A percentile compares a stretch with the other conserved stretches of the same genome.
Evolutionary conservation across 495 filamentous ascomycete species (phyloP).

Genomic region (Trichoderma reesei): DNA sequence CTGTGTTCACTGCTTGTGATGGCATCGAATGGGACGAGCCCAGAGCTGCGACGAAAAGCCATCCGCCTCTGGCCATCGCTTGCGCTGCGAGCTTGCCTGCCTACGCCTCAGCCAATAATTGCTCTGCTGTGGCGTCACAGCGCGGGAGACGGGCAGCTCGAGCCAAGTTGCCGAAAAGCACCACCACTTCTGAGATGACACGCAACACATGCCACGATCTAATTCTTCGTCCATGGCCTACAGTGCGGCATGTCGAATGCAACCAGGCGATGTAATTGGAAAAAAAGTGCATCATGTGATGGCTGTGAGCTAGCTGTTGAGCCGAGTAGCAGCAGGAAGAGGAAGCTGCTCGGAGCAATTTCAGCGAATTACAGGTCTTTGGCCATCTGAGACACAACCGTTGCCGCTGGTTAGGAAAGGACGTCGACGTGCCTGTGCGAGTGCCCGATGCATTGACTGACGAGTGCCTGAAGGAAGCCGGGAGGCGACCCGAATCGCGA

Average conservation of each 20-base stretch:
- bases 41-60: too few species aligned
- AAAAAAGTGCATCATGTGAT: background rate
- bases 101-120: background rate
- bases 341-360: background rate
- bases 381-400: constrained; percentile 4
- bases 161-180: too few species aligned
- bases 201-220: too few species aligned
- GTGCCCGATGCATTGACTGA: background rate
- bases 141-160: too few species aligned
- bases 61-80: too few species aligned
- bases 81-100: too few species aligned
- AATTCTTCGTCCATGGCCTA: too few species aligned
- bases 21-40: too few species aligned
- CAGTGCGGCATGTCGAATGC: too few species aligned
- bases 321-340: background rate
- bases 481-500: background rate
- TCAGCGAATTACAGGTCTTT: background rate
- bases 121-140: background rate
- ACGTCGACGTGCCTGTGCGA: background rate
- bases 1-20: too few species aligned
- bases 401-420: background rate
- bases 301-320: background rate
- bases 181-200: too few species aligned
- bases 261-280: background rate
- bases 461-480: background rate